phyloP scores from a whole-genome alignment of 2,329 filamentous ascomycete genomes.

The Botrytis galanthina region DNA sequence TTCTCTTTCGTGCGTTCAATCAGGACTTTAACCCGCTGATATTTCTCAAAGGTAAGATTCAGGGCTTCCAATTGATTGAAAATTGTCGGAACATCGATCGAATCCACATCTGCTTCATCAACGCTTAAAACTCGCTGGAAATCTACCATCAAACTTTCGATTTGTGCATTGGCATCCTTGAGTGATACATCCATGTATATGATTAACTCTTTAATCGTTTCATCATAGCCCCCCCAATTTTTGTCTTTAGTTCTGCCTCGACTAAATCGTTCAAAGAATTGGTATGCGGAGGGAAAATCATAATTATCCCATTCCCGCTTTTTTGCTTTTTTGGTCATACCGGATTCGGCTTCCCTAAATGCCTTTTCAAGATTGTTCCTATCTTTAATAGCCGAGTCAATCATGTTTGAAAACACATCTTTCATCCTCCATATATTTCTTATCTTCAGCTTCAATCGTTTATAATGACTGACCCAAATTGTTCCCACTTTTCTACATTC shows the following conservation, averaged over 20 bases:
- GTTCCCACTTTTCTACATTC: background rate
- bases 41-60: background rate
- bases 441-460: background rate
- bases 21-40: too few relatives aligned
- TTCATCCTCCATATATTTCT: background rate
- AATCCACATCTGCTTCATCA: background rate
- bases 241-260: background rate
- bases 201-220: background rate
- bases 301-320: background rate
- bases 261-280: background rate
- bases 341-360: background rate
- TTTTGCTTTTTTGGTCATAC: background rate
- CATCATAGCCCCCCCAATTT: background rate
- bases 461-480: background rate
- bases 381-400: background rate
- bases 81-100: background rate
- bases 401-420: accelerated
- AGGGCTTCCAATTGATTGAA: background rate
- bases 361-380: background rate
- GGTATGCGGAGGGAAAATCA: background rate
- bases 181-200: background rate
- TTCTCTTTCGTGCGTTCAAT: background rate
- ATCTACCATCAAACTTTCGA: too few relatives aligned
- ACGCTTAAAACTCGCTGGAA: background rate
- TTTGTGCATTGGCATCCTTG: too few relatives aligned